These are phyloP conservation scores for Orbilia quercus DNA, from an alignment of 2,329 filamentous ascomycete genomes.

Conservation along the genomic window DNA sequence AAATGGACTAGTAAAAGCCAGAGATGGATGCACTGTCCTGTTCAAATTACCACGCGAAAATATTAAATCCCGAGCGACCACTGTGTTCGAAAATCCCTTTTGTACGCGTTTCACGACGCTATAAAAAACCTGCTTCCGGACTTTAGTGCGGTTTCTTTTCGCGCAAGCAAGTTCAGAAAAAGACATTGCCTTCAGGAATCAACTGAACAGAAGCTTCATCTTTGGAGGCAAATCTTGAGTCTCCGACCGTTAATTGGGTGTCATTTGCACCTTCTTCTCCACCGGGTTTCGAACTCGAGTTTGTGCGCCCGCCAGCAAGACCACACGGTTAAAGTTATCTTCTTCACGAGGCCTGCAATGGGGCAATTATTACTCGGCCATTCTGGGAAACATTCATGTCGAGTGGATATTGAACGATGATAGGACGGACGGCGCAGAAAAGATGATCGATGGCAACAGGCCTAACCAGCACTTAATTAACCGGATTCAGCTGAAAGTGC, in stretches of 20 bases:
- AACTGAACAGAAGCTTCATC: constrained; percentile 4
- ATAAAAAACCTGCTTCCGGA: constrained; percentile 30
- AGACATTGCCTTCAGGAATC: constrained; percentile 49
- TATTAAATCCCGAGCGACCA: too few species aligned
- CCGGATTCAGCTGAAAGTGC: constrained; percentile 56
- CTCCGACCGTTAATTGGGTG: constrained; percentile 13
- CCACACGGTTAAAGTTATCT: constrained; percentile 11
- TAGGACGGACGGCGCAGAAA: constrained; percentile 33
- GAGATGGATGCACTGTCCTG: neutral
- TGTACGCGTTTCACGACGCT: constrained; percentile 50
- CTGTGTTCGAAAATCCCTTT: constrained; percentile 28
- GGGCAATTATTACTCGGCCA: constrained; percentile 11
- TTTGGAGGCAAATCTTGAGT: neutral
- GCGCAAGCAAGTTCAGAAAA: constrained; percentile 4
- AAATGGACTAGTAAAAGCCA: constrained; percentile 10
- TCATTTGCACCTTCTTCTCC: constrained; percentile 7
- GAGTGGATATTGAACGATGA: constrained; percentile 30
- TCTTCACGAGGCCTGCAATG: constrained; percentile 1
- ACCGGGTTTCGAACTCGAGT: constrained; percentile 13
- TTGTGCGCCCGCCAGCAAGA: constrained; percentile 27
- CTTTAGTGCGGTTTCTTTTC: constrained; percentile 16
- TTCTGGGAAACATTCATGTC: constrained; percentile 41
- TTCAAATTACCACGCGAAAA: constrained; percentile 54
- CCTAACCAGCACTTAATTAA: constrained; percentile 56
- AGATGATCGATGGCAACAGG: constrained; percentile 17